Base-by-base conservation (phyloP, 148 eudicot species). In the Salicornia ramosissima region DNA sequence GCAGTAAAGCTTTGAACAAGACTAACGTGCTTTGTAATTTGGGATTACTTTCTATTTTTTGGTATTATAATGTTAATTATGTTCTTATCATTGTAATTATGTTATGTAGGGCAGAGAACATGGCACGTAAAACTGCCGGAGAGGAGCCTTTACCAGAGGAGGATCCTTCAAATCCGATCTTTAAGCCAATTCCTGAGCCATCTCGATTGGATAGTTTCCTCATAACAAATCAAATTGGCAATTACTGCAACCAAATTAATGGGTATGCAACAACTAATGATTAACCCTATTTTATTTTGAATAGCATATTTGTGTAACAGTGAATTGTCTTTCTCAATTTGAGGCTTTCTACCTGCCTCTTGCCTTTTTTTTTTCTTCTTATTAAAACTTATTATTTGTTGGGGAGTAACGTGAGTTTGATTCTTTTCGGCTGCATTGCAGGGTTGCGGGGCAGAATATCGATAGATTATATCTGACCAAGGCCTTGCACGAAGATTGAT, bases 91-190 rank as follows among this genome's bases (percentile, higher is more conserved):
- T 51, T n/a, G 16, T 58, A 15, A 40, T 52, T 67, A 22, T 67
- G 34, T 42, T 66, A 16, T 73, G 30, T 50, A 91, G 97, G 90
- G 65, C 90, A 47, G 97, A 91, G 65, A 89, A 91, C 66, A 77
- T 82, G 80, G 75, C 88, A 45, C 84, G 96, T 11, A 90, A 84
- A 85, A 84, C 94, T 73, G 89, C 96, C 7, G 98, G 97, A 63
- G 98, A 94, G 81, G 98, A 93, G 71, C 92, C 95, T 52, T 71
- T 90, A 68, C 96, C 97, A 8, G 97, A 94, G 79, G 98, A 94
- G 82, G 98, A 94, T 83, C 96, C 96, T 31, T 84, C 88, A 15
- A 86, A 83, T 71, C 87, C 91, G 19, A 73, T 88, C 51, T 92
- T 90, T 67, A 90, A 86, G 84, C 85, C 92, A 46, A 81, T 86